Base-by-base conservation (phyloP, 78 protist species). In the Dictyostelium citrinum region DNA sequence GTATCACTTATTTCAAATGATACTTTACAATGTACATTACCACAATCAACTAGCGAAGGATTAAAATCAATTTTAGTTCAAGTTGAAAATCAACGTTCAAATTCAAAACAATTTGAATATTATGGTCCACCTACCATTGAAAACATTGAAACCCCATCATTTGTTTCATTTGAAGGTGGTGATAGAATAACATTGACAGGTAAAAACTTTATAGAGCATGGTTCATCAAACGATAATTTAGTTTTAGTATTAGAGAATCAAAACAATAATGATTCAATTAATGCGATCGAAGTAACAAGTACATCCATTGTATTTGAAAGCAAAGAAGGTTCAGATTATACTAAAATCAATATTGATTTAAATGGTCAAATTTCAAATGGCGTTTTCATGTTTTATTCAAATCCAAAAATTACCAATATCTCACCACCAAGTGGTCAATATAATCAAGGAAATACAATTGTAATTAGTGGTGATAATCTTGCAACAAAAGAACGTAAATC, bases 91-190 rank as follows among this genome's bases (percentile, higher is more conserved):
- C 82, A 84, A 74, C 33, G 55, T 37, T 70, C 80, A 72, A 33
- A 33, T 1, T 31, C 46, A 16, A 39, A 37, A 20, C 22, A 35
- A 46, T 84, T 68, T 49, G 37, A 43, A 17, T 72, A 51, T 27
- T 84, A 84, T 84, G 91, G 91, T 58, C 64, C 58, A 8, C 91
- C 91, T 35, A 45, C 75, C 3, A 71, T 84, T n/a, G 61, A 74
- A 20, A 2, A 58, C 10, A 58, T 58, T 64, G 0, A 11, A 27
- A 29, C 29, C 7, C 14, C 37, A 8, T 64, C 74, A 22, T 14
- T 58, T 64, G 22, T 64, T 24, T 64, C 74, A 27, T 67, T 67
- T 29, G 75, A 67, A 20, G 80, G 80, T 39, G 80, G 49, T 37
- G 49, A 37, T 39, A 20, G 7, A 37, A 43, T 72, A 2, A 72